Percentiles rank a stretch among this genome's conserved stretches.
These are phyloP conservation scores for Hypoxylon cercidicola DNA, from an alignment of 495 filamentous ascomycete species.

Conservation along the genomic window DNA sequence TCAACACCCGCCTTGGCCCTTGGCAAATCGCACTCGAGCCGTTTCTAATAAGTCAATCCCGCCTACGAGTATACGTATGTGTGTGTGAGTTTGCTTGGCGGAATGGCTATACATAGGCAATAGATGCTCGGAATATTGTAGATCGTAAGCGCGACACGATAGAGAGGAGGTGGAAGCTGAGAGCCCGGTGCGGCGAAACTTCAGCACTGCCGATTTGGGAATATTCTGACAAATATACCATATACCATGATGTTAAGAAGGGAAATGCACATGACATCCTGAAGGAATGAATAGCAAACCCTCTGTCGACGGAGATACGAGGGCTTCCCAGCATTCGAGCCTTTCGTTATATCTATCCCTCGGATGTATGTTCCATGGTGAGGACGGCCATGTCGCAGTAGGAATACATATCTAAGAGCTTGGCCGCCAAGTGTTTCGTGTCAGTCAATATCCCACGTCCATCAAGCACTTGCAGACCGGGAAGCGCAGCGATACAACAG, in stretches of 20 bases:
- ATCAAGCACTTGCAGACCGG: conserved; percentile 27
- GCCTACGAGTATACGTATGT: conserved; percentile 30
- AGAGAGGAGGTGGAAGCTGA: conserved; percentile 14
- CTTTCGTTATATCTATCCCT: conserved; percentile 12
- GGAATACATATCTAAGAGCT: conserved; percentile 30
- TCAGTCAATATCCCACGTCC: conserved; percentile 35
- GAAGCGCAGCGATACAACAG: conserved; percentile 34
- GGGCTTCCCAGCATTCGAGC: conserved; percentile 3
- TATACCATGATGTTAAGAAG: not conserved
- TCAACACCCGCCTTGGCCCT: conserved; percentile 36
- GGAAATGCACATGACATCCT: conserved; percentile 18
- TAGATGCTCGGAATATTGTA: conserved; percentile 20
- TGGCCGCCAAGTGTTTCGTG: conserved; percentile 40
- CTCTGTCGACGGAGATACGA: conserved; percentile 7
- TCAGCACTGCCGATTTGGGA: conserved; percentile 10
- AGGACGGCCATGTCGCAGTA: conserved; percentile 9
- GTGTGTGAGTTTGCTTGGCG: conserved; percentile 39
- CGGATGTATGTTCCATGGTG: conserved; percentile 1
- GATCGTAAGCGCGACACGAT: conserved; percentile 25
- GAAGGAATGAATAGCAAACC: conserved; percentile 25
- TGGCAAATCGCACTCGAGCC: conserved; percentile 36
- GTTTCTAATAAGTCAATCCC: conserved; percentile 41
- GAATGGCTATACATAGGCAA: conserved; percentile 36
- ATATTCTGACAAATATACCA: conserved; percentile 9
- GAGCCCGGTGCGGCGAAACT: conserved; percentile 32